Evolutionary conservation across 108 stramenopile species (phyloP).

Genomic region (Cyclostephanos invisitatus): DNA sequence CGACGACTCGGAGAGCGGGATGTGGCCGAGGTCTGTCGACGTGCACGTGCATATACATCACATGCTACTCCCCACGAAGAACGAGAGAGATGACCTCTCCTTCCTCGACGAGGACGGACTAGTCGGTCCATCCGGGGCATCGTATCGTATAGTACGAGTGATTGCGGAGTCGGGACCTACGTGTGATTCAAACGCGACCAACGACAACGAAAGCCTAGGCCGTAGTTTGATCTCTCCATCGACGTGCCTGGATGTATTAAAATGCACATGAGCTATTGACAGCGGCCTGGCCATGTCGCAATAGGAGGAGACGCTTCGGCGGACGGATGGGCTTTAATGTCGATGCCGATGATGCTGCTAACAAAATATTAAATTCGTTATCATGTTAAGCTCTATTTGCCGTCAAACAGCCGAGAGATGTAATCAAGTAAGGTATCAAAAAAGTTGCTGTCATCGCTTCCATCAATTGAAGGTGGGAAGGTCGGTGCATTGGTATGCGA

Average conservation of each 20-base stretch:
- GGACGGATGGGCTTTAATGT: too few species aligned
- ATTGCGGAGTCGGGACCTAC: slow-evolving; percentile 3
- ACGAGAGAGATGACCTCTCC: neutral
- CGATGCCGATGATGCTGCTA: too few species aligned
- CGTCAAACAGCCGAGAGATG: too few species aligned
- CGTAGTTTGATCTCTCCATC: slow-evolving; percentile 5
- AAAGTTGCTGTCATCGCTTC: too few species aligned
- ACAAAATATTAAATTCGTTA: too few species aligned
- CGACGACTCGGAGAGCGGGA: slow-evolving; percentile 2
- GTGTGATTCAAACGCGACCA: neutral
- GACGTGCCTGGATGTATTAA: neutral
- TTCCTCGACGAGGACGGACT: slow-evolving; percentile 29
- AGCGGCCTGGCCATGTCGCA: too few species aligned
- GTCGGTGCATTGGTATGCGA: too few species aligned
- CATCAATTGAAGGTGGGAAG: too few species aligned
- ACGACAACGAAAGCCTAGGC: neutral
- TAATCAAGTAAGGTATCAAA: too few species aligned
- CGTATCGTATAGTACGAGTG: neutral
- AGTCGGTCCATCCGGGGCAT: slow-evolving; percentile 24
- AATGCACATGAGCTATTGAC: neutral
- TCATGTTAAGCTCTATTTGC: too few species aligned
- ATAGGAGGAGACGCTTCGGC: too few species aligned
- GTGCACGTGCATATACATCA: slow-evolving; percentile 45
- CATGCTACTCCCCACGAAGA: slow-evolving; percentile 7
- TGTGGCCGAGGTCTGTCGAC: slow-evolving; percentile 38